phyloP scores from a whole-genome alignment of 257 asterid species.

The Schizonepeta tenuifolia region DNA sequence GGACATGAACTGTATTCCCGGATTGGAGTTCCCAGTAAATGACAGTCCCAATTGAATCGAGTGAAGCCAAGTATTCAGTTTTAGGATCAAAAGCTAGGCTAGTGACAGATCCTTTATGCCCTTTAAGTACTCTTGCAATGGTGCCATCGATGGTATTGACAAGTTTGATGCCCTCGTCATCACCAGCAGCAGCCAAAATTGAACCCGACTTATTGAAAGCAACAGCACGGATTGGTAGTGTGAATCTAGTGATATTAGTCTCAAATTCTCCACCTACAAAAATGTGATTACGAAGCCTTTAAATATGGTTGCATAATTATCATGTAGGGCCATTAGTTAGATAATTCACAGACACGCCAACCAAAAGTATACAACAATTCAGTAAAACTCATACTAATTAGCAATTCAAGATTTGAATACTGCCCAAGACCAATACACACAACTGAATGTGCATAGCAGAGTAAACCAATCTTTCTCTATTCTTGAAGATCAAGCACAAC shows the following conservation, averaged over 20 bases:
- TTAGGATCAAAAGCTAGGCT: slow-evolving; percentile 96
- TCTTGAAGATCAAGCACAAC: slow-evolving; percentile 9
- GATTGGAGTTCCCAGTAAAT: slow-evolving; percentile 92
- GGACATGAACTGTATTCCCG: slow-evolving; percentile 76
- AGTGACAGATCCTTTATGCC: slow-evolving; percentile 87
- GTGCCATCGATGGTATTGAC: slow-evolving; percentile 92
- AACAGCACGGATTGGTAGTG: slow-evolving; percentile 83
- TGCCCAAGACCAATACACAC: not conserved
- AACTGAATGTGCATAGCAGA: not conserved
- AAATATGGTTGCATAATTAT: no score
- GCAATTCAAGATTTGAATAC: not conserved
- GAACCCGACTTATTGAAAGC: slow-evolving; percentile 91
- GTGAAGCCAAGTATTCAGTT: slow-evolving; percentile 83
- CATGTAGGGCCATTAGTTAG: not conserved
- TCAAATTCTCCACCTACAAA: slow-evolving; percentile 88
- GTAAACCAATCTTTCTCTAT: not conserved
- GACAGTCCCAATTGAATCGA: slow-evolving; percentile 86
- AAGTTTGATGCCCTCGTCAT: slow-evolving; percentile 94
- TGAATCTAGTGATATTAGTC: slow-evolving; percentile 91
- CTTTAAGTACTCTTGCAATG: slow-evolving; percentile 90
- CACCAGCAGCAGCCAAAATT: slow-evolving; percentile 97
- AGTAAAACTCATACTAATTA: not conserved
- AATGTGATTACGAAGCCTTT: no score
- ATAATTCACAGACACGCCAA: not conserved
- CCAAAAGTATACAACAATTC: not conserved